Evolutionary conservation across 2,329 filamentous ascomycete genomes (phyloP).

Genomic region (Phaeoacremonium minimum): DNA sequence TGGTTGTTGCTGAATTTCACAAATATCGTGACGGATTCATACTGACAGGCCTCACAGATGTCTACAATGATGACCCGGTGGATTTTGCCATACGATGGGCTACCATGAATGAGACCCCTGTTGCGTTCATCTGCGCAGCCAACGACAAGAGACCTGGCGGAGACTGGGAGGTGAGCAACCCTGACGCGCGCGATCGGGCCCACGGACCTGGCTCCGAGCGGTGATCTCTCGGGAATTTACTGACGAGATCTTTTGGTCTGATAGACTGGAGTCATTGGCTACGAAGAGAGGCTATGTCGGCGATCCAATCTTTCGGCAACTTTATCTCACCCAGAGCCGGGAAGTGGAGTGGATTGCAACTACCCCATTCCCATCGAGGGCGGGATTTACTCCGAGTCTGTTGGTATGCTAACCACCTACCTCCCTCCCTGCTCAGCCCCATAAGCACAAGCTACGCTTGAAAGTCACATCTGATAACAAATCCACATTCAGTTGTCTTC

Average conservation of each 20-base stretch:
- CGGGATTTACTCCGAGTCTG: slow-evolving; percentile 65
- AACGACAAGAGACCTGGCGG: slow-evolving; percentile 74
- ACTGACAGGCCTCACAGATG: slow-evolving; percentile 32
- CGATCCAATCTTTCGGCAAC: slow-evolving; percentile 70
- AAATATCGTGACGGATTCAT: too few relatives aligned
- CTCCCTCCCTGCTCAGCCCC: too few relatives aligned
- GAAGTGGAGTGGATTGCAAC: slow-evolving; percentile 40
- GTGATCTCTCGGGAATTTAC: too few relatives aligned
- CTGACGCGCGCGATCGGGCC: too few relatives aligned
- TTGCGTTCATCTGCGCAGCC: slow-evolving; percentile 68
- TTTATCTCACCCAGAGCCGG: slow-evolving; percentile 56
- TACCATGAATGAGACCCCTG: slow-evolving; percentile 28
- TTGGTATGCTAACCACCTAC: slow-evolving; percentile 49
- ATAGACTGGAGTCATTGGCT: slow-evolving; percentile 51
- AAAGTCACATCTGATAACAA: too few relatives aligned
- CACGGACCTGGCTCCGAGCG: too few relatives aligned
- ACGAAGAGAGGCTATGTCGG: slow-evolving; percentile 70
- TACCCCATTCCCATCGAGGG: slow-evolving; percentile 70
- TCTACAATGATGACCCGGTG: slow-evolving; percentile 55
- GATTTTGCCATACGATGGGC: slow-evolving; percentile 56
- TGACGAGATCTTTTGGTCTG: too few relatives aligned
- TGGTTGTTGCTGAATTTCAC: too few relatives aligned
- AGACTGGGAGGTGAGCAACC: too few relatives aligned
- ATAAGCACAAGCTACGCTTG: too few relatives aligned
- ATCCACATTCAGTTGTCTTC: slow-evolving; percentile 61